These are phyloP conservation scores for Hymenotorrendiella dingleyae DNA, from an alignment of 2,329 filamentous ascomycete genomes.

Conservation along the genomic window DNA sequence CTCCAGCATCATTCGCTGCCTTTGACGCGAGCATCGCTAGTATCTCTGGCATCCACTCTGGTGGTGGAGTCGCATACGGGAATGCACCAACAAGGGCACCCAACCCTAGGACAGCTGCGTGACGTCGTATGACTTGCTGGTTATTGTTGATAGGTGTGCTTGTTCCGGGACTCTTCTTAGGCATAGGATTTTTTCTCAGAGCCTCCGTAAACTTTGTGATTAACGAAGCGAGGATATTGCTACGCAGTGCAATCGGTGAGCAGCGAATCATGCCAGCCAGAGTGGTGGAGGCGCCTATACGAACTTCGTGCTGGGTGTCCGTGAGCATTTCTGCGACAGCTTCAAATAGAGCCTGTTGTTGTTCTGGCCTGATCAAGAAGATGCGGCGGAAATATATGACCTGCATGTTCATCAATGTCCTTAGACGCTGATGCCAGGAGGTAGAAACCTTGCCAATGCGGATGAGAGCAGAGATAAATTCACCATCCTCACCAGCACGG, in stretches of 20 bases:
- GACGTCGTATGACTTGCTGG: slow-evolving; percentile 72
- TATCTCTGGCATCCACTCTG: slow-evolving; percentile 88
- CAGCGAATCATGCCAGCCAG: slow-evolving; percentile 97
- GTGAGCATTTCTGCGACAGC: slow-evolving; percentile 95
- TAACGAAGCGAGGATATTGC: slow-evolving; percentile 68
- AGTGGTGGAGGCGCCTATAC: slow-evolving; percentile 85
- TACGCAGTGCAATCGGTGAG: slow-evolving; percentile 74
- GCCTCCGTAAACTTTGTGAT: slow-evolving; percentile 73
- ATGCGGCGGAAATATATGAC: slow-evolving; percentile 96
- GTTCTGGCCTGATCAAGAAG: slow-evolving; percentile 70
- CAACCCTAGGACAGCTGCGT: slow-evolving; percentile 86
- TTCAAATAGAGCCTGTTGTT: slow-evolving; percentile 77
- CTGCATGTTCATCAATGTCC: slow-evolving; percentile 96
- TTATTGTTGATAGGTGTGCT: slow-evolving; percentile 67
- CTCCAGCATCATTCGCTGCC: slow-evolving; percentile 81
- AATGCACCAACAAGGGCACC: slow-evolving; percentile 92
- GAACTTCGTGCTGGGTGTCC: slow-evolving; percentile 88
- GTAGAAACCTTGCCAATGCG: slow-evolving; percentile 76
- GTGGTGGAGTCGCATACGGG: slow-evolving; percentile 89
- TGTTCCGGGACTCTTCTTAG: slow-evolving; percentile 63
- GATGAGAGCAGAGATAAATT: slow-evolving; percentile 81
- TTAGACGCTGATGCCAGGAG: slow-evolving; percentile 92
- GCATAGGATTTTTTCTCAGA: slow-evolving; percentile 79
- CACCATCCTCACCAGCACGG: slow-evolving; percentile 74
- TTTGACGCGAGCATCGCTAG: slow-evolving; percentile 77